Base-by-base conservation (phyloP, 225 moss, liverwort and hornwort genomes). In the Takakia lepidozioides region DNA sequence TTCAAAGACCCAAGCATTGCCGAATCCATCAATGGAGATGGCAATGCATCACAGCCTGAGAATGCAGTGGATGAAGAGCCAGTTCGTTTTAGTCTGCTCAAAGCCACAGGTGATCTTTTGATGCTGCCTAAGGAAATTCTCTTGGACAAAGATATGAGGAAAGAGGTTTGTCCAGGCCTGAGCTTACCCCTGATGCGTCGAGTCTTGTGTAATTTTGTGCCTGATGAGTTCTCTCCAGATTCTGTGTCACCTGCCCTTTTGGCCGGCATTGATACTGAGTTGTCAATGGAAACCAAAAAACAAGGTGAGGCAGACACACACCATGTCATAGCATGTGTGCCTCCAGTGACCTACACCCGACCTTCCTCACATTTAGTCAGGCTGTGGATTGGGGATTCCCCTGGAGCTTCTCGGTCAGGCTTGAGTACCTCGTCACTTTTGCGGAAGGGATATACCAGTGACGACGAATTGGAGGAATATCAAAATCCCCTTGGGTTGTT, bases 181-280 rank as follows among this genome's bases (percentile, higher is more conserved):
- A 76, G 84, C 52, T 57, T 90, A 27, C 73, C 82, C 35, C 44
- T 98, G 7, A 87, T 98, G 29, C 79, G 84, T 23, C 80, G 85
- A 52, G 83, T 98, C 27, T 32, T 98, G 23, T 48, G 66, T 41
- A 83, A 84, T 63, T 98, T 98, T 61, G 73, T 82, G 38, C 87
- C 76, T 50, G 95, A 98, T 2, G 90, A 98, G 56, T 98, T 90
- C 65, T 84, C 90, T 18, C 95, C 85, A 0, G 87, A 98, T 7
- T 82, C 90, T 13, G 59, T 98, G 38, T 76, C 95, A 48, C 87
- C 84, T 15, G 80, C 90, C 16, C 95, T 98, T 26, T 51, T 98
- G 19, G 95, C 90, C 8, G 95, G 90, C 36, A 82, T 98, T 1
- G 87, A 98, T 45, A 76, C 84, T 0, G 90, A 98, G 95, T 90